These are phyloP conservation scores for Danielia reshetovae DNA, from an alignment of 805 yeast genomes.

Conservation along the genomic window DNA sequence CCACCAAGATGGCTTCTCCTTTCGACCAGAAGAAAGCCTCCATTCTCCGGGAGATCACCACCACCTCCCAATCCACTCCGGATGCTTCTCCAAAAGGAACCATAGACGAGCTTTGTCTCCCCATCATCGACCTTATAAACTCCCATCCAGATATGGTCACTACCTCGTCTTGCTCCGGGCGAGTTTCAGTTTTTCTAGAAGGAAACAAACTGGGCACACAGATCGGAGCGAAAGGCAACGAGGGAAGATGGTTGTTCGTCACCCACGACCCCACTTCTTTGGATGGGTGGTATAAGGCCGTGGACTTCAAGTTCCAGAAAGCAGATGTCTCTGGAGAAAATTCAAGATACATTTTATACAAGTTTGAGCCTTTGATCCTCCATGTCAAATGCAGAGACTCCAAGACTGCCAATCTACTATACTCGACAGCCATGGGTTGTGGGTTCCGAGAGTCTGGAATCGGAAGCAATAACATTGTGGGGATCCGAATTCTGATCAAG, in stretches of 20 bases:
- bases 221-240: conserved; percentile 81
- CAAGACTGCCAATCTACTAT: conserved; percentile 55
- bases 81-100: conserved; percentile 88
- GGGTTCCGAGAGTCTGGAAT: conserved; percentile 89
- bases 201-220: conserved; percentile 50
- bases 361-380: conserved; percentile 80
- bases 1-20: conserved; percentile 18
- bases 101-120: conserved; percentile 70
- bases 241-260: conserved; percentile 81
- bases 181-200: conserved; percentile 78
- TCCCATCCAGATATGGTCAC: conserved; percentile 66
- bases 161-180: conserved; percentile 85
- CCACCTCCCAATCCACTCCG: conserved; percentile 39
- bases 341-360: conserved; percentile 61
- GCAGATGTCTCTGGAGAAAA: conserved; percentile 2
- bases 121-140: conserved; percentile 68
- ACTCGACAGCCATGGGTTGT: conserved; percentile 71
- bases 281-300: conserved; percentile 43
- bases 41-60: conserved; percentile 50
- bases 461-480: conserved; percentile 74
- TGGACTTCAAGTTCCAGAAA: conserved; percentile 16
- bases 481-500: conserved; percentile 68
- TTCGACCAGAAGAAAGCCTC: conserved; percentile 64
- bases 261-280: conserved; percentile 58
- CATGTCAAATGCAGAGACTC: conserved; percentile 75